Conservation (phyloP, 1,284 basidiomycete species). For the Pterula multifida region DNA sequence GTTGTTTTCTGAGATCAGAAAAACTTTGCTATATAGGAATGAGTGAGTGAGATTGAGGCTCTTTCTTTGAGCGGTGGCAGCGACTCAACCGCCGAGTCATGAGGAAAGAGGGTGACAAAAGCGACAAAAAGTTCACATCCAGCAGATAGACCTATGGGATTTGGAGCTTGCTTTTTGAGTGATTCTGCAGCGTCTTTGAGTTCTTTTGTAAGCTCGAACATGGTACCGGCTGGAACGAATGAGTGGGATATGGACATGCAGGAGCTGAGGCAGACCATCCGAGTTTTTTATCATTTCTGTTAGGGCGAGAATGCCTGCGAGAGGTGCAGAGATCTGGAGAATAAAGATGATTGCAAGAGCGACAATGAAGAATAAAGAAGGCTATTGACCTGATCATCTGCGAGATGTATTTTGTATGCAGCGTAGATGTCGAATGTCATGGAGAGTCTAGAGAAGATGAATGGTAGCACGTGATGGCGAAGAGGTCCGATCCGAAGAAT, state of each 20-base stretch:
- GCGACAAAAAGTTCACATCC: constrained; percentile 85
- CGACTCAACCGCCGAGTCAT: constrained; percentile 71
- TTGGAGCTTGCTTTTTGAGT: constrained; percentile 54
- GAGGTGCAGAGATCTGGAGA: constrained; percentile 68
- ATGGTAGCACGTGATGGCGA: background rate
- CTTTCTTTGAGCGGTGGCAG: too few species aligned
- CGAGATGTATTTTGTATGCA: constrained; percentile 42
- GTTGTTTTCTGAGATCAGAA: constrained; percentile 68
- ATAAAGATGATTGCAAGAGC: constrained; percentile 2
- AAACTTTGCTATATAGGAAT: constrained; percentile 46
- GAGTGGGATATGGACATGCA: constrained; percentile 11
- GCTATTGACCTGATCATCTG: constrained; percentile 36
- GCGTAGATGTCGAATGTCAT: constrained; percentile 39
- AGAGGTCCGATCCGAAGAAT: background rate
- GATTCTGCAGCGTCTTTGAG: constrained; percentile 65
- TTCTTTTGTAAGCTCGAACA: constrained; percentile 81
- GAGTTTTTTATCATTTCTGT: constrained; percentile 69
- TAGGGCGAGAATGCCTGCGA: constrained; percentile 78
- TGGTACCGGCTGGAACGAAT: constrained; percentile 55
- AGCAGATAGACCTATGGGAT: constrained; percentile 80
- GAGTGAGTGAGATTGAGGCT: constrained; percentile 8
- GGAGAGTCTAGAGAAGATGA: background rate
- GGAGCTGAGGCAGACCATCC: constrained; percentile 34
- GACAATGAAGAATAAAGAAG: background rate
- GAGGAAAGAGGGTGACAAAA: constrained; percentile 78